Evolutionary conservation across 345 rosid species (phyloP), one percentile per base, ranked within the genome.

Genomic region (Citrus australasica): DNA sequence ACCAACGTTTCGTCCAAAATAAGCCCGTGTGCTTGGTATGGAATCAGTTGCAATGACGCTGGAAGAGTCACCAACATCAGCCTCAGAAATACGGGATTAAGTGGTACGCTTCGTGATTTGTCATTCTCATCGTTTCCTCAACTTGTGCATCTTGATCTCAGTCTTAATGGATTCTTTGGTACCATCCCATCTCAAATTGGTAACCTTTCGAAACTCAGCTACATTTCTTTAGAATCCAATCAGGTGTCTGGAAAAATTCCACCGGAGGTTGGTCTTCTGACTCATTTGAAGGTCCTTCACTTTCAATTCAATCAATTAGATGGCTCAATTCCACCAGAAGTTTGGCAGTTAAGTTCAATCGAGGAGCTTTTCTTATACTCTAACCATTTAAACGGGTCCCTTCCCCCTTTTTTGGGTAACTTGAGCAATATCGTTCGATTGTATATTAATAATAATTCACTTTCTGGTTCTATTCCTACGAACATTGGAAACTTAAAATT

Each of bases 371-470:
- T 9, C 67, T 40, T 79, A 10, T 9, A 1, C 9, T 10, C 4
- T 11, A 83, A 83, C 71, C 6, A 53, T 1, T 72, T 85, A 11
- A 63, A 55, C 4, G 86, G 86, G 5, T 19, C 14, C 27, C 27
- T 25, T 1, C 27, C 27, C 27, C 27, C 27, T 25, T 25, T 25
- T 25, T 25, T 25, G 27, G 27, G 27, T 25, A 25, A 25, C 27
- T 25, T 25, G 27, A 25, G 27, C 27, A 25, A 25, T 25, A 25
- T 25, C 27, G 1, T 25, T 25, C 27, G 27, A 25, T 35, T 80
- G n/a, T 21, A 2, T 1, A 24, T 80, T 19, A 14, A 3, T 19
- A 0, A 46, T 0, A 80, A 76, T 69, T 55, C 5, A 9, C 24
- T 81, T 37, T 67, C 60, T 58, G 75, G 83, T 2, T 53, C 32